Evolutionary conservation across 768 basidiomycete genomes (phyloP).

Genomic region (Boletellus emodensis): DNA sequence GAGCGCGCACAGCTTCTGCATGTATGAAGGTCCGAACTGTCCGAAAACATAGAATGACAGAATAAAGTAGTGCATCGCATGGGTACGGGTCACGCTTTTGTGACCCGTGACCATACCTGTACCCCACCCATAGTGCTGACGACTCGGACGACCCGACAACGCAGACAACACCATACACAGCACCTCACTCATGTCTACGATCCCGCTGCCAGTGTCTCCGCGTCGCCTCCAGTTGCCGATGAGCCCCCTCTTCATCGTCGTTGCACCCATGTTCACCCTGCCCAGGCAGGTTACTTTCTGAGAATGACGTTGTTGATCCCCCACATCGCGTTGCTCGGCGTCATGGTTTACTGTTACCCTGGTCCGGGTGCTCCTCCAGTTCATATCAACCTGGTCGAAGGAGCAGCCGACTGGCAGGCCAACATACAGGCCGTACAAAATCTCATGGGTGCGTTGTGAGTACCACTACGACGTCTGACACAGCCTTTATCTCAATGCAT

Average conservation of each 20-base stretch:
- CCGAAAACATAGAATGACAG: no score
- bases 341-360: constrained; percentile 68
- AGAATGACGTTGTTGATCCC: constrained; percentile 68
- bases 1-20: no score
- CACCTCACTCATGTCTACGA: no score
- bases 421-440: constrained; percentile 91
- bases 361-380: constrained; percentile 30
- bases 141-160: no score
- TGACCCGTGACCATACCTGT: no score
- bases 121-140: no score
- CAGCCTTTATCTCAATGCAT: neutral
- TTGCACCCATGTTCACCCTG: neutral
- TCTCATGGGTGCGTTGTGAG: constrained; percentile 80
- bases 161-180: no score
- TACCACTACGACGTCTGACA: neutral
- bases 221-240: no score
- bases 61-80: no score
- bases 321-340: constrained; percentile 52
- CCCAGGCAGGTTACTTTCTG: constrained; percentile 76
- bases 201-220: no score
- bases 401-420: constrained; percentile 75
- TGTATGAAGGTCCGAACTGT: no score
- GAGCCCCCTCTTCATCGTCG: neutral
- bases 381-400: constrained; percentile 47
- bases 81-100: no score